Conservation (phyloP, 495 filamentous ascomycete genomes). For the Trypethelium eluteriae region DNA sequence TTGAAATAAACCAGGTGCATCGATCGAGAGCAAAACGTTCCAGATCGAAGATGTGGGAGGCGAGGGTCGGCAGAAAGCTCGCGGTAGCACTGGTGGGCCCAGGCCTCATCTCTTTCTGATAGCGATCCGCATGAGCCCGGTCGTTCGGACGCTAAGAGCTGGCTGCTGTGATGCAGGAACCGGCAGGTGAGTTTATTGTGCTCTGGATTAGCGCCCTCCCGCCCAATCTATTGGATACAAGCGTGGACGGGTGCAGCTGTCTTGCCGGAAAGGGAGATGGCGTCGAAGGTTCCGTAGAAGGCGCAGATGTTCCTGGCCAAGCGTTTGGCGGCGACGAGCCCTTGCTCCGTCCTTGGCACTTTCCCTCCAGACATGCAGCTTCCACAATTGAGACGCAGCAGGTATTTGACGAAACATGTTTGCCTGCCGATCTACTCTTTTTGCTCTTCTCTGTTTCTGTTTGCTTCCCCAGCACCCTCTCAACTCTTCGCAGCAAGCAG, state of each 20-base stretch:
- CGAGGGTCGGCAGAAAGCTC: too few relatives aligned
- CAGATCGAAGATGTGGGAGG: too few relatives aligned
- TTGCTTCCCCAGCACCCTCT: neutral
- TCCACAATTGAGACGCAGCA: neutral
- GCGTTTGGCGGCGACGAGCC: too few relatives aligned
- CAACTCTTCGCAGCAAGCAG: neutral
- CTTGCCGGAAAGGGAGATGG: conserved; percentile 4
- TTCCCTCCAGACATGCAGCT: too few relatives aligned
- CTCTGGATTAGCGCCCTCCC: neutral
- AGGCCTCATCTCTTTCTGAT: neutral
- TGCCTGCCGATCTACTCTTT: neutral
- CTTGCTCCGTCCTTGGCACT: too few relatives aligned
- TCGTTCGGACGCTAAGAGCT: neutral
- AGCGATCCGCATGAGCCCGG: neutral
- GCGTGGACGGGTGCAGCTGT: neutral
- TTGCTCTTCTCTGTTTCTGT: neutral
- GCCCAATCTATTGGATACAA: neutral
- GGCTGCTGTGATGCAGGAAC: too few relatives aligned
- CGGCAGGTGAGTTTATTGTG: neutral
- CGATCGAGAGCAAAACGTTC: too few relatives aligned
- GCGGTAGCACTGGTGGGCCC: neutral
- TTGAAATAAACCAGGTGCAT: too few relatives aligned
- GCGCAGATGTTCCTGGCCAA: neutral
- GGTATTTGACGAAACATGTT: neutral
- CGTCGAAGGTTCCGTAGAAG: conserved; percentile 10